These are phyloP conservation scores for Nakazawaea pomicola DNA, from an alignment of 805 yeast genomes.

Conservation along the genomic window DNA sequence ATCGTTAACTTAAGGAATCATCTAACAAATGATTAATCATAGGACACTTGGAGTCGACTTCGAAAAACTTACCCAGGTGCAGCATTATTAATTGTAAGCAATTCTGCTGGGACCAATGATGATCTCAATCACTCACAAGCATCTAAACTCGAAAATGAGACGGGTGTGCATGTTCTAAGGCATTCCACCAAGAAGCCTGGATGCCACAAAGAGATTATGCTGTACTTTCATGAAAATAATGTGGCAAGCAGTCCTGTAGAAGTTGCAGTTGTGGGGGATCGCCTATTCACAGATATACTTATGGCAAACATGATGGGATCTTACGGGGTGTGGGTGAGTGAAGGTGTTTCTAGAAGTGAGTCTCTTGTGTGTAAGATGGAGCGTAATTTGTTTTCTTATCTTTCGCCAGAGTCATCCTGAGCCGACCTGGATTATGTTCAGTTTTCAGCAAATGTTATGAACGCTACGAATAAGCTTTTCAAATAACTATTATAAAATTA, in stretches of 20 bases:
- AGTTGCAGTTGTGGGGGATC: conserved; percentile 85
- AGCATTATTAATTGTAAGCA: conserved; percentile 72
- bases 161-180: conserved; percentile 66
- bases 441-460: too few species aligned
- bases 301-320: conserved; percentile 96
- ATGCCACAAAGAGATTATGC: conserved; percentile 62
- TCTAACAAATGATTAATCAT: not conserved
- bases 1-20: not conserved
- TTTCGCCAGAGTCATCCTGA: not conserved
- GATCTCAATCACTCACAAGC: conserved; percentile 64
- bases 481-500: conserved; percentile 1
- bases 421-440: too few species aligned
- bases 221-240: conserved; percentile 48
- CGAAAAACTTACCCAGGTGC: conserved; percentile 56
- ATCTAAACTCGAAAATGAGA: conserved; percentile 46
- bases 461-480: not conserved
- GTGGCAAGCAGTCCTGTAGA: conserved; percentile 46
- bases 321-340: conserved; percentile 74
- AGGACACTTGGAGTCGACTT: conserved; percentile 50
- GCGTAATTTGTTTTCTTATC: conserved; percentile 27
- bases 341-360: conserved; percentile 62
- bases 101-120: conserved; percentile 88
- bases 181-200: conserved; percentile 82
- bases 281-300: conserved; percentile 84
- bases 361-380: conserved; percentile 51